Percentiles rank a stretch among this genome's conserved stretches.
phyloP scores from a whole-genome alignment of 1,284 basidiomycete species.

The Cryptococcus hybrid region DNA sequence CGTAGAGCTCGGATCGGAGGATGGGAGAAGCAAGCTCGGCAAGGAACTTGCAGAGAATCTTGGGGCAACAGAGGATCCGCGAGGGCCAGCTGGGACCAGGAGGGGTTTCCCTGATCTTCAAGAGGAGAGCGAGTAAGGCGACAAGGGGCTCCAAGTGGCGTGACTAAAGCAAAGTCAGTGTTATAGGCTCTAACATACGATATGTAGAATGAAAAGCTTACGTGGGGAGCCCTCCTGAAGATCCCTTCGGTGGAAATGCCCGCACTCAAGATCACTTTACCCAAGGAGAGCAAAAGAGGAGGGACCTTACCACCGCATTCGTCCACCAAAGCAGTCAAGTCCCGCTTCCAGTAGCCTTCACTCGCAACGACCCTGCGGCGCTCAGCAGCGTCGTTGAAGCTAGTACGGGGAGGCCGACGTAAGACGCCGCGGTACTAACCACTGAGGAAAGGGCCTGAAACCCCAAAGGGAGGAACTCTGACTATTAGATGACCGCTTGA shows the following conservation, averaged over 20 bases:
- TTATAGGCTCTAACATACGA: too few relatives aligned
- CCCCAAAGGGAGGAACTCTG: slow-evolving; percentile 9
- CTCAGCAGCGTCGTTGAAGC: too few relatives aligned
- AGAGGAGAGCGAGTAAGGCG: too few relatives aligned
- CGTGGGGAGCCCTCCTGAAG: slow-evolving; percentile 34
- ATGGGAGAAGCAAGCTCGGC: slow-evolving; percentile 15
- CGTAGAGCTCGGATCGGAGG: slow-evolving; percentile 19
- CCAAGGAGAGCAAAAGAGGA: slow-evolving; percentile 18
- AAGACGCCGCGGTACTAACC: slow-evolving; percentile 11
- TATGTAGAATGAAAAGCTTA: slow-evolving; percentile 12
- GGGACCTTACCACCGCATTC: slow-evolving; percentile 23
- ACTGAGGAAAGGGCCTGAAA: slow-evolving; percentile 13
- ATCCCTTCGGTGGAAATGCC: slow-evolving; percentile 35
- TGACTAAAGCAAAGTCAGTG: too few relatives aligned
- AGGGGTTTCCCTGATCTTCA: slow-evolving; percentile 5
- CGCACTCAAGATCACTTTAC: slow-evolving; percentile 26
- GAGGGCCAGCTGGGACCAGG: slow-evolving; percentile 32
- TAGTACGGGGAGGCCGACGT: slow-evolving; percentile 5
- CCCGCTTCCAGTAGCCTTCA: slow-evolving; percentile 23
- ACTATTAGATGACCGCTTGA: slow-evolving; percentile 17
- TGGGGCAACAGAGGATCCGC: slow-evolving; percentile 37
- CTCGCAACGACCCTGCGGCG: background rate
- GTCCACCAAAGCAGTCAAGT: slow-evolving; percentile 14
- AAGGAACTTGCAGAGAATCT: slow-evolving; percentile 24
- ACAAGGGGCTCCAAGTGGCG: too few relatives aligned